These are phyloP conservation scores for Aureobasidium mangrovei DNA, from an alignment of 2,329 filamentous ascomycete species.

Conservation along the genomic window DNA sequence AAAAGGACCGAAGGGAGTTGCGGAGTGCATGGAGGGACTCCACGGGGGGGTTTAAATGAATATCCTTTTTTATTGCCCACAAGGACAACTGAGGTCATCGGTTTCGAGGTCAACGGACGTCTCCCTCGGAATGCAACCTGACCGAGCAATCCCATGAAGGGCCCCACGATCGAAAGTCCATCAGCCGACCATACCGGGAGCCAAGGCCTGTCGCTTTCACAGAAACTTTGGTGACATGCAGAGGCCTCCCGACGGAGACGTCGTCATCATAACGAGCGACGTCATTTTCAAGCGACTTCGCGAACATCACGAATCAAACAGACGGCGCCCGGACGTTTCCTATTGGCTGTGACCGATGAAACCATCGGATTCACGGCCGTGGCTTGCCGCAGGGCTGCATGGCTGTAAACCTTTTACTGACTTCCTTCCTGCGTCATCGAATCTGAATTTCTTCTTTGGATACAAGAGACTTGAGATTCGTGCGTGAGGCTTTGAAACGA, in stretches of 20 bases:
- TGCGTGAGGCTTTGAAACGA: neutral
- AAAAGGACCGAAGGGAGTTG: conserved; percentile 12
- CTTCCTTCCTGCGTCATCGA: neutral
- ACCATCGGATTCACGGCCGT: conserved; percentile 8
- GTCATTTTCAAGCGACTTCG: neutral
- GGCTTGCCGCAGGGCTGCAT: conserved; percentile 8
- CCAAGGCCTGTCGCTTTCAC: neutral
- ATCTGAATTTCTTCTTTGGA: neutral
- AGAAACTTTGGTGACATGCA: neutral
- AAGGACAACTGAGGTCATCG: conserved; percentile 6
- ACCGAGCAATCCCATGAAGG: neutral
- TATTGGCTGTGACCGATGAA: neutral
- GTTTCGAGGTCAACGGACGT: neutral
- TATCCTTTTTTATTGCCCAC: neutral
- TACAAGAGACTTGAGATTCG: neutral
- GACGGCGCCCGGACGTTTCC: neutral
- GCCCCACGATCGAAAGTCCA: conserved; percentile 1
- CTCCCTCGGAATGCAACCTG: neutral
- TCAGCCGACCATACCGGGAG: neutral
- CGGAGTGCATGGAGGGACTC: neutral
- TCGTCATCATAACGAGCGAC: neutral
- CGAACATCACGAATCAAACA: neutral
- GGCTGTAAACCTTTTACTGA: neutral
- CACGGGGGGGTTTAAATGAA: neutral
- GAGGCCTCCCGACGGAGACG: neutral